These are phyloP conservation scores for Ploettnerulaceae sp. DNA, from an alignment of 2,329 filamentous ascomycete species.

Conservation along the genomic window DNA sequence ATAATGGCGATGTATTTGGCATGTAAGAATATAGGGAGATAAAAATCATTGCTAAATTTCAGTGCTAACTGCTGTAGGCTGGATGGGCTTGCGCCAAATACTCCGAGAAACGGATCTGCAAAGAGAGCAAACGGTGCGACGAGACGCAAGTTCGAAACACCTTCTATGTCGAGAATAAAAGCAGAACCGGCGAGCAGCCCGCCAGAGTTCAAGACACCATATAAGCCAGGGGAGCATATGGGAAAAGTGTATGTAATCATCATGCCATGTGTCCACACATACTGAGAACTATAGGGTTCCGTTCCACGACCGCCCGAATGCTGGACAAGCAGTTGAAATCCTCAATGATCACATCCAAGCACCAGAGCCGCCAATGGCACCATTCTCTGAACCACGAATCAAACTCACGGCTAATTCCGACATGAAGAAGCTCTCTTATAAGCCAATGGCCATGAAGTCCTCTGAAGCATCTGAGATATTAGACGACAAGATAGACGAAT, in stretches of 20 bases:
- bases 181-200: constrained; percentile 42
- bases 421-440: constrained; percentile 85
- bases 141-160: constrained; percentile 41
- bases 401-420: constrained; percentile 84
- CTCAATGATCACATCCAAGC: constrained; percentile 70
- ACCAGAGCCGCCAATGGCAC: constrained; percentile 64
- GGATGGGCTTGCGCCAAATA: constrained; percentile 64
- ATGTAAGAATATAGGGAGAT: constrained; percentile 50
- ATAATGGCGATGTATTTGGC: constrained; percentile 68
- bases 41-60: neutral
- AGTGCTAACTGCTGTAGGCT: constrained; percentile 42
- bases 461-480: constrained; percentile 89
- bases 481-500: constrained; percentile 93
- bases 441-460: constrained; percentile 89
- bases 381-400: constrained; percentile 70
- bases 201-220: constrained; percentile 41
- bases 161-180: constrained; percentile 44
- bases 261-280: neutral
- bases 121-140: constrained; percentile 21
- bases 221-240: constrained; percentile 23
- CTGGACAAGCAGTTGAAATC: constrained; percentile 77
- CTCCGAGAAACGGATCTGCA: constrained; percentile 37
- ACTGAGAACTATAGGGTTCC: constrained; percentile 39
- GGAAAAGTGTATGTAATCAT: constrained; percentile 22
- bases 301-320: constrained; percentile 72